Evolutionary conservation across 768 basidiomycete genomes (phyloP), one percentile per base, ranked within the genome.

Genomic region (Lentinula guzmanii): DNA sequence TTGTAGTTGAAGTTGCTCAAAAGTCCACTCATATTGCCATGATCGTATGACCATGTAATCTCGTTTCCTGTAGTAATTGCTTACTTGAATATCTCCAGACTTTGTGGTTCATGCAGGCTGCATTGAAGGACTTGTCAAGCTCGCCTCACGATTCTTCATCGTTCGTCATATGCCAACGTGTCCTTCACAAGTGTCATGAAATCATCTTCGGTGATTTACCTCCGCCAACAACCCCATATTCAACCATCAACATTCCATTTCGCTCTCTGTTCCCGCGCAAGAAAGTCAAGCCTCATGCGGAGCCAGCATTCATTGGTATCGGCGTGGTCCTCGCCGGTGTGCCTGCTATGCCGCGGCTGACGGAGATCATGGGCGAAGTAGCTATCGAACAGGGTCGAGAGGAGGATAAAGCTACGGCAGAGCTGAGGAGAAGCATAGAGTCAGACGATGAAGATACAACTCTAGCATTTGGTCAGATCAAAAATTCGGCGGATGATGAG

Each of bases 91-190:
- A 31, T 24, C 31, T 53, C 70, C 15, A 95, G 94, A 98, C 97
- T 0, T 76, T 99, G 50, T 98, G 96, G 95, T 97, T 95, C 75
- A 95, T 98, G 90, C 97, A 98, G 83, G 93, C 96, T 15, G 86
- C 91, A 31, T 79, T 99, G 18, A 85, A 84, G 61, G 97, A 99
- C 72, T 79, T 98, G 7, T 82, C 87, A 0, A 9, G 46, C 67
- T 41, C 74, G 50, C 79, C 77, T 13, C 81, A 86, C 56, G 82
- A 85, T 52, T 87, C 93, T 2, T 82, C 76, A 46, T 92, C 94
- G 0, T 98, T 98, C 74, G 77, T 85, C 52, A 89, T 96, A 61
- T 98, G 97, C 72, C 93, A 95, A 73, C 86, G 96, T 63, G 85
- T 95, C 42, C 77, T 98, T 62, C 91, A 91, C 71, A 84, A 84